phyloP scores from a whole-genome alignment of 768 basidiomycete genomes.

The Lactifluus hygrophoroides region DNA sequence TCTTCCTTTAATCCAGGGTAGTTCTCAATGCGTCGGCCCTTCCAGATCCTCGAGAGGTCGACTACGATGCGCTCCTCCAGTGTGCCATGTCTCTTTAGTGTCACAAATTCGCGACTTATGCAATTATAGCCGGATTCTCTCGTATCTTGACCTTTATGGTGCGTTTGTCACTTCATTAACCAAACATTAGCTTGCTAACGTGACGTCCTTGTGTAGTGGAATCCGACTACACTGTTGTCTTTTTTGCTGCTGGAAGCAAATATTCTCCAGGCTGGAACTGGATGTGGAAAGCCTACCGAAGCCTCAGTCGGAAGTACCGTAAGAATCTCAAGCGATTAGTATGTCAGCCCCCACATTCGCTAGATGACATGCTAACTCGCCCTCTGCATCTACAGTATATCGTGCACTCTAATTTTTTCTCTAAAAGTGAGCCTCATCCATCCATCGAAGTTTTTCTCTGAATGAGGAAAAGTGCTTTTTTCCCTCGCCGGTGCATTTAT shows the following conservation, averaged over 20 bases:
- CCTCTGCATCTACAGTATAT: conserved; percentile 47
- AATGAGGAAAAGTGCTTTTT: conserved; percentile 58
- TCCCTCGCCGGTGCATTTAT: conserved; percentile 83
- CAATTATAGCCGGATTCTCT: conserved; percentile 55
- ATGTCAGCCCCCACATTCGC: conserved; percentile 23
- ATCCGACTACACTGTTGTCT: conserved; percentile 81
- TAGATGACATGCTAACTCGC: conserved; percentile 10
- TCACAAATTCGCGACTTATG: conserved; percentile 16
- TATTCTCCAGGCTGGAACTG: conserved; percentile 80
- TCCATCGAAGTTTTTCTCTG: background rate
- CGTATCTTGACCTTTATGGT: conserved; percentile 79
- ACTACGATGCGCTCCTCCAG: conserved; percentile 70
- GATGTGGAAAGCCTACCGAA: conserved; percentile 87
- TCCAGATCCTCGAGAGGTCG: conserved; percentile 67
- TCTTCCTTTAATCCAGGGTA: conserved; percentile 43
- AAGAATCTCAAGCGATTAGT: conserved; percentile 84
- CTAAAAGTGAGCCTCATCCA: conserved; percentile 52
- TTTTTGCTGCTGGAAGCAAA: conserved; percentile 72
- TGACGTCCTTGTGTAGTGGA: conserved; percentile 47
- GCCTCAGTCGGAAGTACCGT: conserved; percentile 71
- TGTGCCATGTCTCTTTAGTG: conserved; percentile 25
- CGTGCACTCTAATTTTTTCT: conserved; percentile 81
- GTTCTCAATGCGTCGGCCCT: conserved; percentile 76
- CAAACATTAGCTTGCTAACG: background rate
- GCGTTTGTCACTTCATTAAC: conserved; percentile 15